Base-by-base conservation (phyloP, 176 grass and related monocot genomes). In the Cenchrus americanus region DNA sequence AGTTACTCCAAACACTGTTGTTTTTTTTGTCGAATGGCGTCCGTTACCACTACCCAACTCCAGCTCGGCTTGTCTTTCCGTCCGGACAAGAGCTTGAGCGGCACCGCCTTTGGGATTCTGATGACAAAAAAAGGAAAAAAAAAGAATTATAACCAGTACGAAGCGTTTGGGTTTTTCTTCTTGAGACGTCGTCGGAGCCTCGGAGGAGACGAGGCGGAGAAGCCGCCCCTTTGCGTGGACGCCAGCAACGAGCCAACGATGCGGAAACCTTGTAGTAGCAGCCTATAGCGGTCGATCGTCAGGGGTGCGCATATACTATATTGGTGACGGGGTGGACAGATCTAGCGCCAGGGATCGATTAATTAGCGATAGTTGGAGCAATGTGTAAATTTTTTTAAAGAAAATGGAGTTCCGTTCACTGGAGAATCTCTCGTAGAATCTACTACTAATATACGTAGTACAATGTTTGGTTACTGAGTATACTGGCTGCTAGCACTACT, bases 221-320 rank as follows among this genome's bases (percentile, higher is more conserved):
- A 13, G 21, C 66, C 47, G 71, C 17, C 82, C 12, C 60, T 60
- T 59, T 75, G 58, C 75, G 75, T 87, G 77, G 85, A 81, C 77
- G 60, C 78, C 78, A 58, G 73, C 34, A 37, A 37, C 34, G 34
- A 37, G 34, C 34, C 34, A 37, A 37, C 85, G 24, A 66, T 41
- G 85, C 23, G 14, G 6, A 30, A 42, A 18, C 8, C 40, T 32
- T 15, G 55, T 83, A 59, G 18, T 19, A 58, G n/a, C 58, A 24
- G 19, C 58, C 58, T 24, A n/a, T 24, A 10, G 58, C n/a, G n/a
- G 27, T 30, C 27, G 9, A 37, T 24, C 58, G n/a, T 12, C 58
- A 24, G 34, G 34, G 3, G 1, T 12, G n/a, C 58, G n/a, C 9
- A 18, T 3, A 9, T 43, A 68, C 3, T 68, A 42, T 68, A n/a